A percentile compares a stretch with the other conserved stretches of the same genome.
phyloP scores from a whole-genome alignment of 2,329 filamentous ascomycete genomes.

The Neopestalotiopsis sp. region DNA sequence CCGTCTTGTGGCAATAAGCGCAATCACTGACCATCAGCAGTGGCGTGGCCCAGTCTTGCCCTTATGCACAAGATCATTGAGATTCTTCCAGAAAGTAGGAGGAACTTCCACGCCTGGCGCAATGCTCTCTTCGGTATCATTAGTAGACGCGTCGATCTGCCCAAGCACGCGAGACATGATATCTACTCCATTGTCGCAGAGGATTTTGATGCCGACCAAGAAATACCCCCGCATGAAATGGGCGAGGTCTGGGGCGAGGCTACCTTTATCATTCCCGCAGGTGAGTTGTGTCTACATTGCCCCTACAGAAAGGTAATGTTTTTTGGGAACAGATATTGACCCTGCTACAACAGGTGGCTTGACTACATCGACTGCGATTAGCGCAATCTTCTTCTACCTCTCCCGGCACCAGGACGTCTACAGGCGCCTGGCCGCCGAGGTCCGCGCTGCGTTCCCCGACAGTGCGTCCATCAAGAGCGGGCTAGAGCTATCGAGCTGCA shows the following conservation, averaged over 20 bases:
- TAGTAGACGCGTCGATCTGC: constrained; percentile 22
- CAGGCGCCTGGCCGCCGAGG: constrained; percentile 32
- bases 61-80: constrained; percentile 1
- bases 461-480: constrained; percentile 29
- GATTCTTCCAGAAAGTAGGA: not conserved
- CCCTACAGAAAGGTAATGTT: not conserved
- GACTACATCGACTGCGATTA: constrained; percentile 37
- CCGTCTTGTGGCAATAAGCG: not conserved
- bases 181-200: constrained; percentile 20
- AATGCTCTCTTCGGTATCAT: constrained; percentile 24
- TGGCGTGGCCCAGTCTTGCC: not conserved
- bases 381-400: constrained; percentile 42
- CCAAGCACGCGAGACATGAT: constrained; percentile 23
- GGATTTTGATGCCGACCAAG: not conserved
- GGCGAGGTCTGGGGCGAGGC: constrained; percentile 19
- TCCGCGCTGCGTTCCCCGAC: constrained; percentile 39
- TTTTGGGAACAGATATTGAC: not conserved
- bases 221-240: constrained; percentile 16
- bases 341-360: constrained; percentile 24
- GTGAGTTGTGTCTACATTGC: not conserved
- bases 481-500: constrained; percentile 36
- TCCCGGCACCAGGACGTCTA: constrained; percentile 32
- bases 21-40: not conserved
- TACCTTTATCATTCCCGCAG: constrained; percentile 12
- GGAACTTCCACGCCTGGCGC: not conserved